These are phyloP conservation scores for Gorgonomyces haynaldii DNA, from an alignment of 192 early-diverging fungal species.

Conservation along the genomic window DNA sequence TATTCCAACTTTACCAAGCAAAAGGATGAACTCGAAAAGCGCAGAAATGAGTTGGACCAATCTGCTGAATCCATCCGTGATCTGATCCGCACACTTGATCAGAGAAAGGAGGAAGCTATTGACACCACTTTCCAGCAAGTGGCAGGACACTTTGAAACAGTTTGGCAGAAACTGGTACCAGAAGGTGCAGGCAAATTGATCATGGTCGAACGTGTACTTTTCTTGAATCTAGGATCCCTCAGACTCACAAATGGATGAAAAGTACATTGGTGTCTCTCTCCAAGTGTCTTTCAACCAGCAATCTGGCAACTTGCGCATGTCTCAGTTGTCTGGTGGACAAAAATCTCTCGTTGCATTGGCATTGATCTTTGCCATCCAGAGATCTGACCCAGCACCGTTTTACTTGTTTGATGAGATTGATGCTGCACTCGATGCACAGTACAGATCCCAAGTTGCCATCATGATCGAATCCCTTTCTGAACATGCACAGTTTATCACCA, in stretches of 20 bases:
- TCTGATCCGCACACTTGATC: conserved; percentile 81
- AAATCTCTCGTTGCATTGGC: conserved; percentile 95
- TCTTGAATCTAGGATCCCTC: neutral
- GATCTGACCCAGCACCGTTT: conserved; percentile 97
- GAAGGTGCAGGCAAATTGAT: conserved; percentile 71
- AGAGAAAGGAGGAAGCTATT: conserved; percentile 94
- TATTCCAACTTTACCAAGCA: conserved; percentile 88
- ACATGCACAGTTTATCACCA: conserved; percentile 91
- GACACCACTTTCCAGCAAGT: conserved; percentile 93
- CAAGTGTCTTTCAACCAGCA: conserved; percentile 92
- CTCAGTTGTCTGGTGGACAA: conserved; percentile 94
- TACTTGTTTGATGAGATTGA: conserved; percentile 99
- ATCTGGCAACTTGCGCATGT: conserved; percentile 75
- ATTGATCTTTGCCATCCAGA: conserved; percentile 96
- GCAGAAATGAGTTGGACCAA: conserved; percentile 81
- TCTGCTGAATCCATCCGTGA: conserved; percentile 74
- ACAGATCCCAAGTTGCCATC: conserved; percentile 82
- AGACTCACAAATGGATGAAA: conserved; percentile 31
- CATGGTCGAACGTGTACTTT: conserved; percentile 58
- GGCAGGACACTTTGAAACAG: conserved; percentile 70
- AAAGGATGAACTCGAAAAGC: conserved; percentile 63
- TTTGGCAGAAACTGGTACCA: conserved; percentile 86
- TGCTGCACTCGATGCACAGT: conserved; percentile 90
- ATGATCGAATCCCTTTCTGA: conserved; percentile 86
- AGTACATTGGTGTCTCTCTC: conserved; percentile 85